A percentile compares a stretch with the other conserved stretches of the same genome.
Conservation (phyloP, 2,329 filamentous ascomycete species). For the Aspergillus hortae region DNA sequence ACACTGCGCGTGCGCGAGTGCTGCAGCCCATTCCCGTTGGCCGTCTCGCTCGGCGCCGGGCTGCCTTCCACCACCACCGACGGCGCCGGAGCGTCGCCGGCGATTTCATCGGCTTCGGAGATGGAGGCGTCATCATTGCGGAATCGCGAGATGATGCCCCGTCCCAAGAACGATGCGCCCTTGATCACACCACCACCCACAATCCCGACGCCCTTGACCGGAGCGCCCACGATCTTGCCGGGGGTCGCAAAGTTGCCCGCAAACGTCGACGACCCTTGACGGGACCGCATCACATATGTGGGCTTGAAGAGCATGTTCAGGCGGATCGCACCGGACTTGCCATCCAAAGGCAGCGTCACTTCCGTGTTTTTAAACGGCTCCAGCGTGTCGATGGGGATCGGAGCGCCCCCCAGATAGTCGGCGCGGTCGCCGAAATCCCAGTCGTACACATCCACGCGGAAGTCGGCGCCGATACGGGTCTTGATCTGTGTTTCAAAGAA, state of each 20-base stretch:
- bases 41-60: constrained; percentile 14
- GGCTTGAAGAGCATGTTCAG: constrained; percentile 89
- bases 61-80: constrained; percentile 28
- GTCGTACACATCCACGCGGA: constrained; percentile 81
- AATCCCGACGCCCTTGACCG: constrained; percentile 86
- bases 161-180: constrained; percentile 85
- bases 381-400: constrained; percentile 72
- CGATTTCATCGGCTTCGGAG: constrained; percentile 15
- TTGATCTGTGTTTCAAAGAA: constrained; percentile 82
- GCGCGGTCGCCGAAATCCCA: constrained; percentile 97
- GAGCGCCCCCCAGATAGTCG: constrained; percentile 76
- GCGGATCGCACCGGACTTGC: constrained; percentile 80
- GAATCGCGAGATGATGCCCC: constrained; percentile 62
- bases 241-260: constrained; percentile 83
- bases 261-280: constrained; percentile 91
- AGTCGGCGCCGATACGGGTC: constrained; percentile 79
- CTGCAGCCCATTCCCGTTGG: constrained; percentile 26
- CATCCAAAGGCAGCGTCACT: constrained; percentile 71
- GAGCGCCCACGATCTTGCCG: constrained; percentile 86
- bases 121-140: constrained; percentile 46
- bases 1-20: constrained; percentile 49
- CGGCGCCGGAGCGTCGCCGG: constrained; percentile 17
- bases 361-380: constrained; percentile 84
- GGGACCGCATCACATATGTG: constrained; percentile 79
- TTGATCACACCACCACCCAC: constrained; percentile 81